A percentile compares a stretch with the other conserved stretches of the same genome.
phyloP scores from a whole-genome alignment of 768 basidiomycete species.

The Boletus tylopilopsis region DNA sequence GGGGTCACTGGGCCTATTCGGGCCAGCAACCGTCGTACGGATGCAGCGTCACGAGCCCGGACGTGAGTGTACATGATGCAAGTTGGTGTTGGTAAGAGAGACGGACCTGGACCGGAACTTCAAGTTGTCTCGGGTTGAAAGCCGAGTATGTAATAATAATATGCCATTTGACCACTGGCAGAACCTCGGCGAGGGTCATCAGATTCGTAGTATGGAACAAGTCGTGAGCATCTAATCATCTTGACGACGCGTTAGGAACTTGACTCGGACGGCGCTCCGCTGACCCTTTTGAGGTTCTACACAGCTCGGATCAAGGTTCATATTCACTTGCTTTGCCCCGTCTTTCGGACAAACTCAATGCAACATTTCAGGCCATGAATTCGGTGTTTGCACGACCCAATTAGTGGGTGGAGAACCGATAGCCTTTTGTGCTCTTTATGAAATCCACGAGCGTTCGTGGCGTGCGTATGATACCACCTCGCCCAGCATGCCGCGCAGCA shows the following conservation, averaged over 20 bases:
- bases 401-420: no score
- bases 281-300: no score
- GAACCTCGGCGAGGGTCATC: no score
- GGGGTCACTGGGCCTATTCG: neutral
- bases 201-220: no score
- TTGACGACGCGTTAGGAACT: no score
- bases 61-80: constrained; percentile 15
- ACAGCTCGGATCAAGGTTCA: no score
- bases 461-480: constrained; percentile 13
- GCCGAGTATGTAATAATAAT: neutral
- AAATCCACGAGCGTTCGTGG: constrained; percentile 8
- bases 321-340: no score
- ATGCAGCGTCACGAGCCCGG: constrained; percentile 12
- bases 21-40: constrained; percentile 10
- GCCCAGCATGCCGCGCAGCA: constrained; percentile 5
- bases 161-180: neutral
- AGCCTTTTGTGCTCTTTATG: constrained; percentile 2
- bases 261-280: no score
- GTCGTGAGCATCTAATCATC: no score
- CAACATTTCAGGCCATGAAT: no score
- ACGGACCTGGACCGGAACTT: no score
- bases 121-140: neutral
- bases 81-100: neutral
- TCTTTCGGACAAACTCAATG: no score
- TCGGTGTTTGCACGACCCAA: neutral